Conservation (phyloP, 2,329 filamentous ascomycete genomes). For the Nannizziopsis barbatae region DNA sequence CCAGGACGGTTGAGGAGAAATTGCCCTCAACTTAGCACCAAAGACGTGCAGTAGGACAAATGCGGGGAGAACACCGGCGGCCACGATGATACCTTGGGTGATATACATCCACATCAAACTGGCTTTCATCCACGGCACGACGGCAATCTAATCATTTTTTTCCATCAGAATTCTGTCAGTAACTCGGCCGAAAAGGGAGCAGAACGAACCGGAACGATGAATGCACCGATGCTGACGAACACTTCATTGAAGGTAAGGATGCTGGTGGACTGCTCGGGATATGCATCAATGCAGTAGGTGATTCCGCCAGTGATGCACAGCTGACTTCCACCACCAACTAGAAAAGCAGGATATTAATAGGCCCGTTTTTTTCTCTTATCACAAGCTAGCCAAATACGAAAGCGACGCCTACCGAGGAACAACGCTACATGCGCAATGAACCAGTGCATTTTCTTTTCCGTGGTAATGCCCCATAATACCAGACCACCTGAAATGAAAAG, state of each 20-base stretch:
- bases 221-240: slow-evolving; percentile 42
- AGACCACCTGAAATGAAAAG: slow-evolving; percentile 32
- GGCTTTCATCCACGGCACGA: slow-evolving; percentile 38
- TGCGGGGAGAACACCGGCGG: slow-evolving; percentile 31
- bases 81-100: slow-evolving; percentile 38
- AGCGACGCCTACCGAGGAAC: slow-evolving; percentile 39
- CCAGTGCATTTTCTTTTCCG: slow-evolving; percentile 46
- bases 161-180: neutral
- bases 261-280: slow-evolving; percentile 45
- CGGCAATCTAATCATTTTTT: slow-evolving; percentile 36
- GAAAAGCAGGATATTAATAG: slow-evolving; percentile 5
- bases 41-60: slow-evolving; percentile 34
- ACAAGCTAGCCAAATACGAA: neutral
- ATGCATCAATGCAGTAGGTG: slow-evolving; percentile 46
- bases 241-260: slow-evolving; percentile 46
- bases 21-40: slow-evolving; percentile 30
- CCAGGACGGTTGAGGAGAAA: slow-evolving; percentile 33
- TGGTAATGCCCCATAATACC: slow-evolving; percentile 45
- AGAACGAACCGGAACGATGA: slow-evolving; percentile 32
- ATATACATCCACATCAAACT: slow-evolving; percentile 45
- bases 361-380: neutral
- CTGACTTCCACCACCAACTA: slow-evolving; percentile 46
- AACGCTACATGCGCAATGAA: slow-evolving; percentile 47
- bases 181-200: neutral
- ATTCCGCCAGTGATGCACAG: slow-evolving; percentile 46